Evolutionary conservation across 345 rosid species (phyloP).

Genomic region (Populus alba): DNA sequence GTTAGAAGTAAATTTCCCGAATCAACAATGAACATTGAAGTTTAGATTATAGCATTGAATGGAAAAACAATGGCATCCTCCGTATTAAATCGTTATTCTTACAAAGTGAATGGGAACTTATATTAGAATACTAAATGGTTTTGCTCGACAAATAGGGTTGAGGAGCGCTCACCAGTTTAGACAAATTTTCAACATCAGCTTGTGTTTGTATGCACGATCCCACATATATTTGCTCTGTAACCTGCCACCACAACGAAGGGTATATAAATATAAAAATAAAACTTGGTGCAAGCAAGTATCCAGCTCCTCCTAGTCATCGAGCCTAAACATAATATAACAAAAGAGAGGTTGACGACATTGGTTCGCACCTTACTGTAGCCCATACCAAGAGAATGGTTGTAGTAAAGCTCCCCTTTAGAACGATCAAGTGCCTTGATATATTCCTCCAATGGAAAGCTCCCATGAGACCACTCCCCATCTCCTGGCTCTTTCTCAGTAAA

Average conservation of each 20-base stretch:
- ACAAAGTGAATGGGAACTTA: too few species aligned
- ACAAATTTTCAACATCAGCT: slow-evolving; percentile 67
- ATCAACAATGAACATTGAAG: not conserved
- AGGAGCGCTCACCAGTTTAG: slow-evolving; percentile 51
- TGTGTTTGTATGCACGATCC: slow-evolving; percentile 88
- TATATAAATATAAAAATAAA: not conserved
- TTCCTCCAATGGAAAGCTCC: slow-evolving; percentile 84
- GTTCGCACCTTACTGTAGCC: slow-evolving; percentile 75
- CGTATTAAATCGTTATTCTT: too few species aligned
- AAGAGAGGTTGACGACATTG: slow-evolving; percentile 1
- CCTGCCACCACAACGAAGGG: slow-evolving; percentile 41
- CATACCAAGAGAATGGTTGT: slow-evolving; percentile 86
- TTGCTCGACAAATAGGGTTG: not conserved
- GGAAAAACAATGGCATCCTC: not conserved
- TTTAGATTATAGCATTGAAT: not conserved
- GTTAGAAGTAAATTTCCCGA: too few species aligned
- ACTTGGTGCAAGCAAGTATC: not conserved
- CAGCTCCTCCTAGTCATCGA: not conserved
- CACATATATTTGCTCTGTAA: slow-evolving; percentile 83
- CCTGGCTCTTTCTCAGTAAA: slow-evolving; percentile 71
- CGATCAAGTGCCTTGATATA: slow-evolving; percentile 82
- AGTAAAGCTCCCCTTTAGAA: slow-evolving; percentile 81
- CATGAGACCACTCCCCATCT: slow-evolving; percentile 90
- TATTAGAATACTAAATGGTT: too few species aligned
- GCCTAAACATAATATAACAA: not conserved